These are phyloP conservation scores for Mycena venus DNA, from an alignment of 768 basidiomycete species.

Conservation along the genomic window DNA sequence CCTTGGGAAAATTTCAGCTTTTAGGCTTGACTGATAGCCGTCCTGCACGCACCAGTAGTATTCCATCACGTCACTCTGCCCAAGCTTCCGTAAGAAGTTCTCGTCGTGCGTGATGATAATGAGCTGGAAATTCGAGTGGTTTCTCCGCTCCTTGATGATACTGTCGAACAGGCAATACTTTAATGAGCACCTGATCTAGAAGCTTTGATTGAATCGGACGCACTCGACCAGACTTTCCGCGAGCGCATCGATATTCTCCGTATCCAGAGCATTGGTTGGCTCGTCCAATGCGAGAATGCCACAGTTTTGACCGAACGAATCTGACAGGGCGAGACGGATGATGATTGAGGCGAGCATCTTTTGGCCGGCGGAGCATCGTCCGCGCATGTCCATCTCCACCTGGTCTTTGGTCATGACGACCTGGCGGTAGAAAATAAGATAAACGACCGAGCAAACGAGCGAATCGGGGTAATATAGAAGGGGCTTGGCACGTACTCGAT, in stretches of 20 bases:
- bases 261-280: conserved; percentile 96
- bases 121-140: conserved; percentile 93
- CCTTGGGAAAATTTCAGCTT: conserved; percentile 58
- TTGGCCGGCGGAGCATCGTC: conserved; percentile 97
- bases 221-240: conserved; percentile 94
- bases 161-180: conserved; percentile 54
- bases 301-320: conserved; percentile 97
- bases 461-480: conserved; percentile 15
- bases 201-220: conserved; percentile 45
- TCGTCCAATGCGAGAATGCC: conserved; percentile 98
- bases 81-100: conserved; percentile 91
- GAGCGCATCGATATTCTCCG: conserved; percentile 95
- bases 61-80: conserved; percentile 93
- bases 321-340: conserved; percentile 95
- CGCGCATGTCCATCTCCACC: conserved; percentile 99
- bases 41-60: conserved; percentile 84
- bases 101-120: conserved; percentile 99
- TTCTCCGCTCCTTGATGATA: conserved; percentile 94
- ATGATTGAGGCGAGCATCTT: conserved; percentile 99
- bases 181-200: neutral
- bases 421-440: conserved; percentile 62
- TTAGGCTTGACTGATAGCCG: neutral
- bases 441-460: conserved; percentile 17
- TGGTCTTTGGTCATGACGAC: conserved; percentile 99
- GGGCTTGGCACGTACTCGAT: conserved; percentile 76